These are phyloP conservation scores for Dicorynia guianensis DNA, from an alignment of 306 rosid genomes.

Conservation along the genomic window DNA sequence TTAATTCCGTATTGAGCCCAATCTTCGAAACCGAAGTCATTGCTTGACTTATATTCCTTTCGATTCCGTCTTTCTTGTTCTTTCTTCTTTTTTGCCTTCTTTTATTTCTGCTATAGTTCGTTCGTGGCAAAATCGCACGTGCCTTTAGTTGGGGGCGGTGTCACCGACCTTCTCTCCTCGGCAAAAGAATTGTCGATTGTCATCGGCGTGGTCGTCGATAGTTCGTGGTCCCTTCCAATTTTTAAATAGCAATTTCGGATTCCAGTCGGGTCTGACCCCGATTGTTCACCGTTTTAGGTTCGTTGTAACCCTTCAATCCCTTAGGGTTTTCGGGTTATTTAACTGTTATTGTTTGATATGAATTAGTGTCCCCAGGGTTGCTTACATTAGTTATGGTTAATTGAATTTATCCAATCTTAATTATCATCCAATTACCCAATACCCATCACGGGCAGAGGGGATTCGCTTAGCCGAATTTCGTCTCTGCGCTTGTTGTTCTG, in stretches of 20 bases:
- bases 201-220: slow-evolving; percentile 9
- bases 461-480: slow-evolving; percentile 17
- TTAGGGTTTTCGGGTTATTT: not conserved
- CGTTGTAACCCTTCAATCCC: slow-evolving; percentile 2
- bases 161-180: slow-evolving; percentile 32
- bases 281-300: slow-evolving; percentile 2
- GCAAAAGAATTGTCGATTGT: slow-evolving; percentile 26
- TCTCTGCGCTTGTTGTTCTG: not conserved
- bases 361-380: slow-evolving; percentile 19
- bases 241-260: not conserved
- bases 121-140: slow-evolving; percentile 32
- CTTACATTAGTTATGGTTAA: slow-evolving; percentile 19
- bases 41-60: not conserved
- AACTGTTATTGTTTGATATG: not conserved
- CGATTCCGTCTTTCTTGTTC: not conserved
- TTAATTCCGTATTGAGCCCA: no score
- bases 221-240: not conserved
- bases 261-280: not conserved
- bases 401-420: slow-evolving; percentile 28
- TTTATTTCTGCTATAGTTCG: slow-evolving; percentile 5
- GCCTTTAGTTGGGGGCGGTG: slow-evolving; percentile 29
- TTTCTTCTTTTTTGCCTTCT: not conserved
- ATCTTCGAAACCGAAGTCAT: not conserved
- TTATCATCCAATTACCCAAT: slow-evolving; percentile 3
- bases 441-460: slow-evolving; percentile 18